Conservation (phyloP, 768 basidiomycete genomes). For the Mrakia blollopis region DNA sequence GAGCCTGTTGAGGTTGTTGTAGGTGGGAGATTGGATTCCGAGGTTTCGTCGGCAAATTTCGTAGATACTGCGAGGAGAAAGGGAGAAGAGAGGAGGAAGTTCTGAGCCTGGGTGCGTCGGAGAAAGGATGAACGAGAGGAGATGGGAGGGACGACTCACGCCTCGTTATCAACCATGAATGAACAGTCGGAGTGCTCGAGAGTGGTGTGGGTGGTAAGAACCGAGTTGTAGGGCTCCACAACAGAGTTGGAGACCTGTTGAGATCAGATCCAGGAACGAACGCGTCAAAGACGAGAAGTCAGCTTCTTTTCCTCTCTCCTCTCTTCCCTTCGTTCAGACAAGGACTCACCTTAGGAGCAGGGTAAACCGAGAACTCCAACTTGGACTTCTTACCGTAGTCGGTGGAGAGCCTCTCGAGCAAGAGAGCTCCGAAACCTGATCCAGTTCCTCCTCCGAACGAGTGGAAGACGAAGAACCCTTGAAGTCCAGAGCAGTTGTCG, state of each 20-base stretch:
- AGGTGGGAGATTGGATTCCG: slow-evolving; percentile 75
- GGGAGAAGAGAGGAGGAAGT: not conserved
- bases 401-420: slow-evolving; percentile 92
- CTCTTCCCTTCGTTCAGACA: not conserved
- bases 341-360: slow-evolving; percentile 62
- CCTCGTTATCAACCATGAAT: slow-evolving; percentile 99
- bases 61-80: slow-evolving; percentile 61
- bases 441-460: slow-evolving; percentile 99
- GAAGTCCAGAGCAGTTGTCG: slow-evolving; percentile 94
- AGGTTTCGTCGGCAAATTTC: slow-evolving; percentile 98
- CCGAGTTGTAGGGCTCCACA: slow-evolving; percentile 95
- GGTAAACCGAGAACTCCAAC: slow-evolving; percentile 97
- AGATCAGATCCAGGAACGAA: not conserved
- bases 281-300: not conserved
- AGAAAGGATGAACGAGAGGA: too few species aligned
- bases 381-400: slow-evolving; percentile 99
- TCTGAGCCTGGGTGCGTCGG: too few species aligned
- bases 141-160: slow-evolving; percentile 37
- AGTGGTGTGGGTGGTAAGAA: slow-evolving; percentile 96
- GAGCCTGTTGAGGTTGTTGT: slow-evolving; percentile 88
- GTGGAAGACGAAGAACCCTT: slow-evolving; percentile 99
- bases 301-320: not conserved
- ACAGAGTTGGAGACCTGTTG: slow-evolving; percentile 74
- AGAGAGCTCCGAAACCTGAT: slow-evolving; percentile 95
- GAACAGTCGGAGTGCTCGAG: slow-evolving; percentile 99